phyloP scores from a whole-genome alignment of 768 basidiomycete genomes.

The Postia placenta region DNA sequence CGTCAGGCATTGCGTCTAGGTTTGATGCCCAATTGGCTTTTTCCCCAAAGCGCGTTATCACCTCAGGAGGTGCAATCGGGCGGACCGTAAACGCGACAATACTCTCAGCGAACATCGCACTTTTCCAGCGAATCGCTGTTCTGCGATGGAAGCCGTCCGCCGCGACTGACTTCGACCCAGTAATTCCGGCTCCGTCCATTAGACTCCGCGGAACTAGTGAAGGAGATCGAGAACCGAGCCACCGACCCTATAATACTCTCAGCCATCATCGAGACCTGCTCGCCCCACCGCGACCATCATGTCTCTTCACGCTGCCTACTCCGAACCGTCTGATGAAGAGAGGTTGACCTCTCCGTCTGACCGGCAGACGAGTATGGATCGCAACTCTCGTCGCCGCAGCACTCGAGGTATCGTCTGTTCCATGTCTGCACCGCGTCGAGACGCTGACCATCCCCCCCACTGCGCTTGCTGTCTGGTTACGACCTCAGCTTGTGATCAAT shows the following conservation, averaged over 20 bases:
- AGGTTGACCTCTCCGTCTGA: slow-evolving; percentile 10
- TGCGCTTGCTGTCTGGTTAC: neutral
- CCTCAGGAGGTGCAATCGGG: neutral
- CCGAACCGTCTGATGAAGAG: slow-evolving; percentile 24
- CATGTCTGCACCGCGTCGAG: neutral
- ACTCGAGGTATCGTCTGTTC: slow-evolving; percentile 18
- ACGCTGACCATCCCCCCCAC: neutral
- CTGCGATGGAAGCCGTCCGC: neutral
- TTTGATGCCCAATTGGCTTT: neutral
- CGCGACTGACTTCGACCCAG: neutral
- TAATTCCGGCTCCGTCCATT: neutral
- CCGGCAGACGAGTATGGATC: slow-evolving; percentile 1
- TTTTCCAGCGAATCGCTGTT: neutral
- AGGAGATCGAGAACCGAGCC: neutral
- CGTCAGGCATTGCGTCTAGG: neutral
- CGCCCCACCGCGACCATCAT: slow-evolving; percentile 5
- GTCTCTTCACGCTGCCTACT: slow-evolving; percentile 16
- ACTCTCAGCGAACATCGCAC: neutral
- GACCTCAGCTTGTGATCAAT: slow-evolving; percentile 30
- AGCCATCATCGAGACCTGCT: neutral
- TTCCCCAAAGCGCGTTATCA: neutral
- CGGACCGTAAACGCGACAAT: neutral
- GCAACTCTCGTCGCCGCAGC: slow-evolving; percentile 16
- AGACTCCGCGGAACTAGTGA: neutral
- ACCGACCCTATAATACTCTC: neutral